Evolutionary conservation across 2,329 filamentous ascomycete species (phyloP).

Genomic region (Calonectria fujianensis): DNA sequence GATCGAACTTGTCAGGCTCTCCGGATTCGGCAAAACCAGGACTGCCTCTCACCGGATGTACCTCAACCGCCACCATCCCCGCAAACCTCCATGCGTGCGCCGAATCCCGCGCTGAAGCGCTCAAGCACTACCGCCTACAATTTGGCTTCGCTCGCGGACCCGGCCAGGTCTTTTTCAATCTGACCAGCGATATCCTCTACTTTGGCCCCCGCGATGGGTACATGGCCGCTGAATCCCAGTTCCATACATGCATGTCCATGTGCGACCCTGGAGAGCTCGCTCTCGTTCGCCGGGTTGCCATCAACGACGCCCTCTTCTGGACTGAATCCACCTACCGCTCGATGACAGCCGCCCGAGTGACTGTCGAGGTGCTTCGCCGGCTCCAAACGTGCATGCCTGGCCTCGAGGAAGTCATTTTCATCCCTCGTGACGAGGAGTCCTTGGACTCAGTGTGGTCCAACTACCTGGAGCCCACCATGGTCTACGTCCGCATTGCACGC

Average conservation of each 20-base stretch:
- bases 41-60: slow-evolving; percentile 59
- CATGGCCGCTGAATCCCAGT: slow-evolving; percentile 67
- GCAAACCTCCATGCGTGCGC: slow-evolving; percentile 67
- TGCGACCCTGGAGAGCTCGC: slow-evolving; percentile 64
- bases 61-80: slow-evolving; percentile 64
- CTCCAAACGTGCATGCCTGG: slow-evolving; percentile 62
- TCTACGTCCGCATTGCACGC: slow-evolving; percentile 59
- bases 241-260: slow-evolving; percentile 66
- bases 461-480: slow-evolving; percentile 57
- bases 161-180: slow-evolving; percentile 66
- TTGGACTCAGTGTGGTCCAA: slow-evolving; percentile 54
- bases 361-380: slow-evolving; percentile 63
- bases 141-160: slow-evolving; percentile 66
- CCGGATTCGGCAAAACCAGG: slow-evolving; percentile 32
- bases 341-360: slow-evolving; percentile 63
- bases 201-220: slow-evolving; percentile 67
- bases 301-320: slow-evolving; percentile 68
- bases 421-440: slow-evolving; percentile 63
- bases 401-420: slow-evolving; percentile 66
- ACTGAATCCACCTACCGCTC: slow-evolving; percentile 60
- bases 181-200: slow-evolving; percentile 66
- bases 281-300: slow-evolving; percentile 64
- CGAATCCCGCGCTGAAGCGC: slow-evolving; percentile 67
- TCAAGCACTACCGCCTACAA: slow-evolving; percentile 62
- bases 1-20: slow-evolving; percentile 56